Base-by-base conservation (phyloP, 176 grass and related monocot genomes). In the Canna indica region DNA sequence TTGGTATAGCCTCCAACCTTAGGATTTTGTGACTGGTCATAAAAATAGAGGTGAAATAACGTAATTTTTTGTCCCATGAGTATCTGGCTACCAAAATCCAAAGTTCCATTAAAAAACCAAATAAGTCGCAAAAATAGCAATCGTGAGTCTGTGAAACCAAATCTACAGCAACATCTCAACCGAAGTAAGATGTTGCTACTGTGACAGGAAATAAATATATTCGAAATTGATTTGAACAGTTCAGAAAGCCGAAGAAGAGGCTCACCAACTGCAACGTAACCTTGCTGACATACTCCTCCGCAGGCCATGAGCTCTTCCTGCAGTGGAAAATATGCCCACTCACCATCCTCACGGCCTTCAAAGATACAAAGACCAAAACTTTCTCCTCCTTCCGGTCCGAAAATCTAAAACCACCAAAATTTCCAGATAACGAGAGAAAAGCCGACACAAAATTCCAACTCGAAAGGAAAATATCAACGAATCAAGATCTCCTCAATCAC, bases 251-350 rank as follows among this genome's bases (percentile, higher is more conserved):
- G 27, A 47, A 62, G 30, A 59, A 77, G 32, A 34, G 4, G 16
- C 77, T 85, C 44, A 97, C 93, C 88, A 87, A 70, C 61, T 90
- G 93, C 79, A 96, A 74, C 56, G 93, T 92, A 59, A 68, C 72
- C 69, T 50, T 85, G 72, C n/a, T 83, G 9, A 97, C 93, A 27
- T 91, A 78, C 72, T 97, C 93, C 35, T 91, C 86, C 47, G 88
- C 88, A 28, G 86, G 93, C 88, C 86, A 97, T 57, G 93, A 92
- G 50, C 73, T 76, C 71, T 83, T 97, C 83, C 64, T 81, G 76
- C 76, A 79, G 59, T 69, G 69, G 57, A 97, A 88, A 47, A 97
- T 67, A 39, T 77, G 85, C 63, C 86, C 83, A 33, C 70, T 93
- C 84, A 99, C 86, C 94, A 99, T 99, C 58, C 24, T 44, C 12